Base-by-base conservation (phyloP, 2,329 filamentous ascomycete genomes). In the Fusarium papillatum region DNA sequence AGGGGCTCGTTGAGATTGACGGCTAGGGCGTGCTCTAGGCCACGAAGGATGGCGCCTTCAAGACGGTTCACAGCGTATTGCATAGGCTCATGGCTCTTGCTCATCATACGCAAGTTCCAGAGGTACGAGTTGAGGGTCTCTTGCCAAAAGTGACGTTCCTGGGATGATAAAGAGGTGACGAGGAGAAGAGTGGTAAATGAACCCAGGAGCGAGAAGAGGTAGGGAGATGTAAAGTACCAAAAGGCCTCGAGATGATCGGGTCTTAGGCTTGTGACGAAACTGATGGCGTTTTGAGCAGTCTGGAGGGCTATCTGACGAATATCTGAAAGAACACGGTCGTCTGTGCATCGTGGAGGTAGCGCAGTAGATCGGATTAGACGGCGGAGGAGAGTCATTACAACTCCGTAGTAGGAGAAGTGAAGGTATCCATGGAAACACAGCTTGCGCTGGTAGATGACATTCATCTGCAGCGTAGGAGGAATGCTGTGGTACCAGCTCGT, bases 401-500 rank as follows among this genome's bases (percentile, higher is more conserved):
- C 86, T 3, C 85, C 86, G 70, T 87, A 85, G 77, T 88, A 88
- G 14, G 86, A 86, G 24, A 88, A 83, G 66, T 87, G 85, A 16
- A 88, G 78, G 43, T 84, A 86, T 6, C 86, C 81, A 48, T 81
- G 81, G 63, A 82, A 82, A 59, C 83, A 86, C n/a, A 87, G 76
- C 72, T 86, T 86, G 69, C 85, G 80, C 55, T 84, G 82, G 69
- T 84, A 83, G 5, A 82, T 80, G 16, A 84, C 76, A 63, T 87
- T 85, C 79, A 89, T 85, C 61, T 87, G 85, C 22, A 88, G 82
- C 55, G 82, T 83, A 13, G 85, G 81, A 0, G 87, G 87, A 10
- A 89, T 80, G 31, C 75, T 83, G 31, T 84, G 82, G 64, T 85
- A 87, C 88, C 88, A 89, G 60, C 83, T 82, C 38, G 86, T 86